Evolutionary conservation across 2,329 filamentous ascomycete species (phyloP), one percentile per base, ranked within the genome.

Genomic region (Xylariaceae sp.): DNA sequence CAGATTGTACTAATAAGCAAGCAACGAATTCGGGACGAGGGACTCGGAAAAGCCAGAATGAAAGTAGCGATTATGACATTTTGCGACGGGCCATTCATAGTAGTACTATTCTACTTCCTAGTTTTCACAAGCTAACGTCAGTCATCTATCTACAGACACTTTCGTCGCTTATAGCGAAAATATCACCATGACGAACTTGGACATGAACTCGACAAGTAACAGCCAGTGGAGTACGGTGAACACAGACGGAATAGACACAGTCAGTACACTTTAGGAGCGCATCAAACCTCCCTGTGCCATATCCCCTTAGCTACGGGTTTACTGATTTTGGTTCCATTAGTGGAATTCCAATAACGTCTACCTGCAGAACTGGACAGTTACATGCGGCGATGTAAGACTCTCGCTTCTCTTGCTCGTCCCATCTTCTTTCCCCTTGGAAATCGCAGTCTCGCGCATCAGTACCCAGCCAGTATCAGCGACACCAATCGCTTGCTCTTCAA

Each of bases 171-270:
- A 81, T 56, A 78, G 75, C 37, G 71, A 78, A 59, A 81, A 82
- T 56, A 73, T 82, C 50, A 80, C 78, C 9, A 78, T 82, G 73
- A 80, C 77, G 8, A 82, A 82, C 56, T 69, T 82, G n/a, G 78
- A 79, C 49, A 80, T 82, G 74, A 79, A 79, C 60, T 74, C 79
- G 1, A 77, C 74, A 2, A 79, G 75, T 29, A 73, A 73, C 50
- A 76, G 75, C 24, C 71, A 75, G 52, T 79, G 75, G 74, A 73
- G 65, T 33, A 78, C 78, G 1, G 75, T 79, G 12, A 82, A 82
- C 57, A 82, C 79, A 1, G 80, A 82, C 61, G 79, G 79, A 3
- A 74, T 75, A 45, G 78, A 82, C 56, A 79, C 78, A 6, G 59
- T 61, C 11, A 53, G 59, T 50, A 14, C 4, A 34, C 37, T 34